Conservation (phyloP, 345 rosid genomes). For the Mercurialis annua region DNA sequence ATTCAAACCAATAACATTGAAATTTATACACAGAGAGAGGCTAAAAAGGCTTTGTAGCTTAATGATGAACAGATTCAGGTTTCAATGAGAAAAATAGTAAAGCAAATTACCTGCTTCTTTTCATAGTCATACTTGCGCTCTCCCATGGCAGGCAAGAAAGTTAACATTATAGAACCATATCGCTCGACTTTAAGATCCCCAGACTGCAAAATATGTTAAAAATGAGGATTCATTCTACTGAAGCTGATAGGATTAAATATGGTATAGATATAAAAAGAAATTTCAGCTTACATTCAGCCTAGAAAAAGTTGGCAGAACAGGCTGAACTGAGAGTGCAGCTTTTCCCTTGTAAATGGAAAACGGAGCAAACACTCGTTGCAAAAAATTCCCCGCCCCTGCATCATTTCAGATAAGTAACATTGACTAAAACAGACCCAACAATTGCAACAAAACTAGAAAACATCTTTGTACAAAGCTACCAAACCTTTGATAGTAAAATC, state of each 20-base stretch:
- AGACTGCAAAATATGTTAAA: conserved; percentile 35
- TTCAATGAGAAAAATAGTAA: background rate
- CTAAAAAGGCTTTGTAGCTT: background rate
- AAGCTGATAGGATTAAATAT: background rate
- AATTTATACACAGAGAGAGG: background rate
- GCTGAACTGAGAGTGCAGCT: conserved; percentile 76
- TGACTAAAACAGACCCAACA: background rate
- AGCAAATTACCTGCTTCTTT: conserved; percentile 58
- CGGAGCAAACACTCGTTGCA: conserved; percentile 63
- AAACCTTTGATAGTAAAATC: conserved; percentile 38
- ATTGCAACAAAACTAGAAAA: background rate
- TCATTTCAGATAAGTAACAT: conserved; percentile 15
- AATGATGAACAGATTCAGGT: background rate
- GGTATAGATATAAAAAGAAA: background rate
- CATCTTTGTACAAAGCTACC: background rate
- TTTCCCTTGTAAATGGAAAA: conserved; percentile 79
- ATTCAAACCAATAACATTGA: background rate
- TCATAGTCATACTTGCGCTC: conserved; percentile 89
- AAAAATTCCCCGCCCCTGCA: conserved; percentile 27
- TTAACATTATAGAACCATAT: conserved; percentile 69
- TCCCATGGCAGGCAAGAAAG: conserved; percentile 73
- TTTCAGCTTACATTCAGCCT: conserved; percentile 43
- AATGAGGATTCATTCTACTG: conserved; percentile 6
- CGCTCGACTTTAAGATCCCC: conserved; percentile 58
- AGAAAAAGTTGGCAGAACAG: conserved; percentile 65